Evolutionary conservation across 2,329 filamentous ascomycete species (phyloP), one percentile per base, ranked within the genome.

Genomic region (Lasiodiplodia gonubiensis): DNA sequence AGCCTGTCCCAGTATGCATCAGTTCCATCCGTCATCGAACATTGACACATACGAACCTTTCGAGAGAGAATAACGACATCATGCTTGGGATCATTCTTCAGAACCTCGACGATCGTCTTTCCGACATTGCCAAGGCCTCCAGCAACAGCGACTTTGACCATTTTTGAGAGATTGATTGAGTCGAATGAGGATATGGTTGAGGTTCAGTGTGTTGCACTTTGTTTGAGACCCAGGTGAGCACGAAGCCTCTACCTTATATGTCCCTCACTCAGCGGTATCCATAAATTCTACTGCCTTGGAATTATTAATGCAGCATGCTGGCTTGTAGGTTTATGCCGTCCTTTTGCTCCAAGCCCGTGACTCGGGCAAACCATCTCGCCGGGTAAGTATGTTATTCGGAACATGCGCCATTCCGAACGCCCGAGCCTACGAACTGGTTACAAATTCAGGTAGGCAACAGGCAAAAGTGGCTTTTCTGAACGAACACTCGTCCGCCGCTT

Each of bases 71-170:
- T 74, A 53, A 81, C 72, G 12, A 84, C 75, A 12, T 81, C 68
- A 65, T 81, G 76, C 51, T 79, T 77, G 53, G 66, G 75, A 21
- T 69, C 73, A 27, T 71, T 75, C 10, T 70, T 70, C 18, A 85
- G 69, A 25, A 75, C 79, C 21, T 85, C 82, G 23, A 85, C 80
- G 35, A 86, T 76, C 1, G 82, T 79, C 21, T 77, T 78, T 14
- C 83, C 83, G 1, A 85, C 73, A n/a, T 74, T 75, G 27, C 83
- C 82, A 0, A 79, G 81, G 16, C 83, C 83, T 59, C 83, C 83
- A 5, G 81, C 80, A 18, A 85, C 78, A 60, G 81, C 83, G 48
- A 85, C 74, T 23, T 79, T 72, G 16, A 75, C 71, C 81, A 82
- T 83, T 30, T 27, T 51, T 30, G 18, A 37, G 23, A n/a, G 12